These are phyloP conservation scores for Claviceps digitariae DNA, from an alignment of 2,329 filamentous ascomycete species.

Conservation along the genomic window DNA sequence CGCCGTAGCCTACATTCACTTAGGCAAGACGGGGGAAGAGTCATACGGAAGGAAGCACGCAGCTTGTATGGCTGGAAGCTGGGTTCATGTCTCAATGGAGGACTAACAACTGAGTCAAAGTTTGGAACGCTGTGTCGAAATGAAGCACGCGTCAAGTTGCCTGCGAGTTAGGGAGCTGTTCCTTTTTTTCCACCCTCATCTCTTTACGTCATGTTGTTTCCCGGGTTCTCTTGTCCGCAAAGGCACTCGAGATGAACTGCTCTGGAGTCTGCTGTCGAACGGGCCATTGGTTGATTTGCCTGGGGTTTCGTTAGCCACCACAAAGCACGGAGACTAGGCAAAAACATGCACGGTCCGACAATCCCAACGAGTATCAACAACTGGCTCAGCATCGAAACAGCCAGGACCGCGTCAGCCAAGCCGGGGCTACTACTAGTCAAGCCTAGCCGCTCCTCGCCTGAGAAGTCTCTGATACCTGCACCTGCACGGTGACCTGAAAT, in stretches of 20 bases:
- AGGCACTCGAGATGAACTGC: neutral
- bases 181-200: too few species aligned
- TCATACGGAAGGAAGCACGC: too few species aligned
- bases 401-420: neutral
- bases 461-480: neutral
- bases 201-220: too few species aligned
- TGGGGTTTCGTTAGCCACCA: neutral
- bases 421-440: neutral
- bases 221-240: neutral
- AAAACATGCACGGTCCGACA: neutral
- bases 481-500: neutral
- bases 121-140: too few species aligned
- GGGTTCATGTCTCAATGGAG: too few species aligned
- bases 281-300: neutral
- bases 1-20: too few species aligned
- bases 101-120: too few species aligned
- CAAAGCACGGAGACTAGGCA: neutral
- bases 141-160: too few species aligned
- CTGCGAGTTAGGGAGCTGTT: too few species aligned
- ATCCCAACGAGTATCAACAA: neutral
- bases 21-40: too few species aligned
- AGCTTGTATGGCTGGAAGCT: too few species aligned
- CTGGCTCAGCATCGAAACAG: neutral
- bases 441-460: neutral
- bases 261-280: neutral